phyloP scores from a whole-genome alignment of 148 eudicot genomes.

The Polygonum aviculare region DNA sequence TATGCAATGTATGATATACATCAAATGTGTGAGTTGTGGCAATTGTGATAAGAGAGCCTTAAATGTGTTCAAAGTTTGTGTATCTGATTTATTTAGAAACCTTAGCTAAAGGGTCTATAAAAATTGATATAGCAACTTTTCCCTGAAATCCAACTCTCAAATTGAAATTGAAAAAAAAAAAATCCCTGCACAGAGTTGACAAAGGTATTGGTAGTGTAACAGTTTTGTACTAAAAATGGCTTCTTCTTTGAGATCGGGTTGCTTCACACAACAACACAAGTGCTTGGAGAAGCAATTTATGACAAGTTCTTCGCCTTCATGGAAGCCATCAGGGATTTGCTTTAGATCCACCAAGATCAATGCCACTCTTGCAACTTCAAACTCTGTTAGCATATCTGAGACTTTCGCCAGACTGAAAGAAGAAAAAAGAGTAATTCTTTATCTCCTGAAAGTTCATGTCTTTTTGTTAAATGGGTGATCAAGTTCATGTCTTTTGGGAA shows the following conservation, averaged over 20 bases:
- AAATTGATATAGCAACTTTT: background rate
- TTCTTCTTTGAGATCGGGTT: constrained; percentile 26
- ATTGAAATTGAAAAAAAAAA: background rate
- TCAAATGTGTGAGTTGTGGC: background rate
- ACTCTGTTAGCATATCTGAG: constrained; percentile 43
- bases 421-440: constrained; percentile 45
- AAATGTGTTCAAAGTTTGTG: background rate
- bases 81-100: background rate
- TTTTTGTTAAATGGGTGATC: background rate
- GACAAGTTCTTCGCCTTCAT: constrained; percentile 1
- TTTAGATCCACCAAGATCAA: constrained; percentile 20
- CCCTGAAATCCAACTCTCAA: background rate
- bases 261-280: constrained; percentile 26
- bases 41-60: background rate
- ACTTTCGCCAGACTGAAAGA: constrained; percentile 57
- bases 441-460: background rate
- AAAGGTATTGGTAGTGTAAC: background rate
- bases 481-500: background rate
- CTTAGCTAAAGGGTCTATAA: background rate
- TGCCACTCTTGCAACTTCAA: constrained; percentile 45
- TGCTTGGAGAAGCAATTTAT: constrained; percentile 16
- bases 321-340: constrained; percentile 6
- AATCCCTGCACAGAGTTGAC: background rate
- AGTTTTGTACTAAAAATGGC: constrained; percentile 19
- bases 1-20: background rate